These are phyloP conservation scores for Hortiboletus flavorubellus DNA, from an alignment of 768 basidiomycete species.

Conservation along the genomic window DNA sequence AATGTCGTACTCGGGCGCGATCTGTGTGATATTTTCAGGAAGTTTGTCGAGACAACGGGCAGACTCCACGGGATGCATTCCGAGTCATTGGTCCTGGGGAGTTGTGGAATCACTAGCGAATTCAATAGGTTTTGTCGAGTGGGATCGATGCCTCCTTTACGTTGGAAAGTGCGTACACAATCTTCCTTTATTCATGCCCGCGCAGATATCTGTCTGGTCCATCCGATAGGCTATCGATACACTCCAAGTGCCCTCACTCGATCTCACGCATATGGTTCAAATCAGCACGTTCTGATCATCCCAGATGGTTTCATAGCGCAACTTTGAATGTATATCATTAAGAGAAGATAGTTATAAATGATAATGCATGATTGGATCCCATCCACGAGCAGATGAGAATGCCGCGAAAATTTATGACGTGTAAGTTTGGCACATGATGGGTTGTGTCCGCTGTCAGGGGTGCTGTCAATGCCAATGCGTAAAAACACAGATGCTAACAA, in stretches of 20 bases:
- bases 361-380: conserved; percentile 26
- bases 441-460: conserved; percentile 8
- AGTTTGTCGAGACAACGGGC: not conserved
- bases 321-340: conserved; percentile 24
- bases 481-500: conserved; percentile 23
- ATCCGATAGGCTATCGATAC: not conserved
- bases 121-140: not conserved
- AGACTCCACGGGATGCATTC: too few species aligned
- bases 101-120: not conserved
- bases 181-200: too few species aligned
- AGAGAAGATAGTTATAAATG: conserved; percentile 25
- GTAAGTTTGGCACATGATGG: conserved; percentile 4
- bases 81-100: too few species aligned
- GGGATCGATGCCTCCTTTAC: too few species aligned
- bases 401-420: conserved; percentile 12
- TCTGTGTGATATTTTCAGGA: not conserved
- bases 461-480: conserved; percentile 14
- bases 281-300: too few species aligned
- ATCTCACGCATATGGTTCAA: not conserved
- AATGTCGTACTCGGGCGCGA: not conserved
- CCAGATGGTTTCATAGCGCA: not conserved
- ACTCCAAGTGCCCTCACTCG: not conserved
- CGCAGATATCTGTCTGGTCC: too few species aligned
- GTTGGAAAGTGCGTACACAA: too few species aligned
- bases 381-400: conserved; percentile 20